Conservation (phyloP, 352 stramenopile species). For the Detonula confervacea region DNA sequence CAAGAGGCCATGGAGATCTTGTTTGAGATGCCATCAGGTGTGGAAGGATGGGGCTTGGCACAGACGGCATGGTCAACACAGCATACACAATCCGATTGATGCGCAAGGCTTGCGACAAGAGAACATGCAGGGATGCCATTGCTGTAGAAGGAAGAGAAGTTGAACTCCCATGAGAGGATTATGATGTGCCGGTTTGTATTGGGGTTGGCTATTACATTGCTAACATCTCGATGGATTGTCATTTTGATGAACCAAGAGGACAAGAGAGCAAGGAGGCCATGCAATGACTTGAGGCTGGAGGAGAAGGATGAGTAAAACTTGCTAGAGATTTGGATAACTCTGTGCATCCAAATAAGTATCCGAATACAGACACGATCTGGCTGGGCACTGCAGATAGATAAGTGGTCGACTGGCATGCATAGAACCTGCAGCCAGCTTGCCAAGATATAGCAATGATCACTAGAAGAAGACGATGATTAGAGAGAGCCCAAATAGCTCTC, state of each 20-base stretch:
- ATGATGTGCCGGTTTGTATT: slow-evolving; percentile 17
- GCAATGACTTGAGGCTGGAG: no score
- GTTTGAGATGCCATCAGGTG: no score
- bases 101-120: slow-evolving; percentile 31
- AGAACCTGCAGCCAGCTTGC: background rate
- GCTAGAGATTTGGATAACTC: no score
- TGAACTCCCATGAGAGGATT: slow-evolving; percentile 41
- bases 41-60: slow-evolving; percentile 28
- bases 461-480: background rate
- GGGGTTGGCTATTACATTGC: background rate
- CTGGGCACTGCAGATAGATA: background rate
- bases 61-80: slow-evolving; percentile 31
- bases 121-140: slow-evolving; percentile 60
- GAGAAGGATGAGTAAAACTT: no score
- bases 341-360: background rate
- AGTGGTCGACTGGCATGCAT: background rate
- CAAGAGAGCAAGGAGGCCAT: no score
- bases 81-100: background rate
- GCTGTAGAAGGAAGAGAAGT: slow-evolving; percentile 52
- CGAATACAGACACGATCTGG: background rate
- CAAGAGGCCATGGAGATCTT: no score
- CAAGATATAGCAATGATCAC: background rate
- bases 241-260: no score
- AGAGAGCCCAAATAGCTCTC: background rate
- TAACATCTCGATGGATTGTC: background rate